Evolutionary conservation across 257 asterid genomes (phyloP), one percentile per base, ranked within the genome.

Genomic region (Rauvolfia tetraphylla): DNA sequence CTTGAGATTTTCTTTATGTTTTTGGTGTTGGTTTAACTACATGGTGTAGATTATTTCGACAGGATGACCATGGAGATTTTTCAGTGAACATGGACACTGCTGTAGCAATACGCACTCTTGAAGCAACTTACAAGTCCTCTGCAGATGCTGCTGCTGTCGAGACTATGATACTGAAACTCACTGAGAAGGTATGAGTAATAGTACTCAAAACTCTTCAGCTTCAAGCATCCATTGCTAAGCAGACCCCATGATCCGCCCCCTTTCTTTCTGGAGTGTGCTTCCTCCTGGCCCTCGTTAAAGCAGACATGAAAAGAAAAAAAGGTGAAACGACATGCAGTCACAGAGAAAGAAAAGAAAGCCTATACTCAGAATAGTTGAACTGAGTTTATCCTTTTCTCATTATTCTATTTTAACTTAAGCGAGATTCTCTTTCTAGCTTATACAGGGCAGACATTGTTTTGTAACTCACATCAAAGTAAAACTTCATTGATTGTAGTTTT

Each of bases 61-160:
- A 95, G 99, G 99, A 95, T 79, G 99, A 95, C 83, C 93, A 88
- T 70, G 97, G 95, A 76, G 99, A 95, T 72, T 90, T 93, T 76
- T 93, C 99, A 12, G 98, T 95, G 65, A 95, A 93, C 87, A 93
- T 95, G 99, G 99, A 95, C 91, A 95, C 99, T 57, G 98, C 98
- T 78, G 98, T 95, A 25, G 99, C 99, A 69, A 95, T 95, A 82
- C 98, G 96, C 73, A 95, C 99, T 4, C 99, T 95, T 68, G 99
- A 95, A 87, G 90, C 97, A 81, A 93, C 99, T 48, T 95, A 84
- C 71, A 93, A 90, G 81, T 89, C 97, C 46, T 93, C 99, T 14
- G 84, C 96, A 79, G 96, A 90, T 89, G 97, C 99, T 68, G 91
- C 93, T 87, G 87, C 97, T 62, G 97, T 90, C 34, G 99, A 93